A percentile compares a stretch with the other conserved stretches of the same genome.
These are phyloP conservation scores for Truncatella angustata DNA, from an alignment of 2,329 filamentous ascomycete species.

Conservation along the genomic window DNA sequence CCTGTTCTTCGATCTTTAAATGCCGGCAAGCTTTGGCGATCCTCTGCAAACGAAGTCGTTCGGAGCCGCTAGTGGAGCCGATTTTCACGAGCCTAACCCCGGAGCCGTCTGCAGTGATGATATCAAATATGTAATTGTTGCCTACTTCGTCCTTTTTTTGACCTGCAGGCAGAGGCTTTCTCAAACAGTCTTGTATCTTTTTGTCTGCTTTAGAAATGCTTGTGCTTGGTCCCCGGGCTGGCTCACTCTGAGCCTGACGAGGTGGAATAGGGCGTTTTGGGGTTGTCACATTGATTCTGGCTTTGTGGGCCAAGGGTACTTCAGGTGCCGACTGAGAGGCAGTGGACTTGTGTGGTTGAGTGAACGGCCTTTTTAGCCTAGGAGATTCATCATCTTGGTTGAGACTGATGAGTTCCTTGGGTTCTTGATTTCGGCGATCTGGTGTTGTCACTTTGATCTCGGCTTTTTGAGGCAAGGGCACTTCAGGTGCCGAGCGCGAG, in stretches of 20 bases:
- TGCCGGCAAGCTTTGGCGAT: constrained; percentile 7
- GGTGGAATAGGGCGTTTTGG: neutral
- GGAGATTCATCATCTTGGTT: too few species aligned
- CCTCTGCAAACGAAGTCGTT: neutral
- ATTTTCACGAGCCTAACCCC: constrained; percentile 9
- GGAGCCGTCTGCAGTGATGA: neutral
- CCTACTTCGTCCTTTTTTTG: neutral
- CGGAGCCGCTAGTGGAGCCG: constrained; percentile 3
- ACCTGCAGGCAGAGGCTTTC: neutral
- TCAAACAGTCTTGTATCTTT: neutral
- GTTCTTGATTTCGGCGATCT: too few species aligned
- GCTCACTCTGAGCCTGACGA: neutral
- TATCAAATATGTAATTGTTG: constrained; percentile 13
- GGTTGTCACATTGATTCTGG: neutral
- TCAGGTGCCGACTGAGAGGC: neutral
- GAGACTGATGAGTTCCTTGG: too few species aligned
- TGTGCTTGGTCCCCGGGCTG: too few species aligned
- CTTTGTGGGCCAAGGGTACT: neutral
- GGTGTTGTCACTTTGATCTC: too few species aligned
- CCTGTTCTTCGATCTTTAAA: neutral
- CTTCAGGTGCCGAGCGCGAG: too few species aligned
- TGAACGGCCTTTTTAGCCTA: too few species aligned
- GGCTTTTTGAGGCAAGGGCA: too few species aligned
- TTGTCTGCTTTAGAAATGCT: neutral
- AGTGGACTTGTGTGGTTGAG: too few species aligned